phyloP scores from a whole-genome alignment of 441 rosid genomes.

The Flueggea neowawraea region DNA sequence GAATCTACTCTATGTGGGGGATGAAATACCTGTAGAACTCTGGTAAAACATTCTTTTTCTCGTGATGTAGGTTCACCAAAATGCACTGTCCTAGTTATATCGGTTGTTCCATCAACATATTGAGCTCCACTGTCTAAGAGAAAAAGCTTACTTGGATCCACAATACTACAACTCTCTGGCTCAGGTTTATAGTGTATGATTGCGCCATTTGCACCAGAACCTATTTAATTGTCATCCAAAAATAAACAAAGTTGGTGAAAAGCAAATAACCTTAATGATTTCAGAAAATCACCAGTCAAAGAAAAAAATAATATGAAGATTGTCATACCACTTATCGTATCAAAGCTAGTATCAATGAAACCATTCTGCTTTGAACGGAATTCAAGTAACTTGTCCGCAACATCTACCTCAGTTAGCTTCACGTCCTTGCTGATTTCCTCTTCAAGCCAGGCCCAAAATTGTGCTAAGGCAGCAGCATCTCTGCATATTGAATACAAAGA shows the following conservation, averaged over 20 bases:
- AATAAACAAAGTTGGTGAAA: conserved; percentile 10
- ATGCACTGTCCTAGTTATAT: conserved; percentile 95
- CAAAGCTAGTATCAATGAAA: conserved; percentile 93
- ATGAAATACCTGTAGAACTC: conserved; percentile 71
- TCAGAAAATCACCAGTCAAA: neutral
- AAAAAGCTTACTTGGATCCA: conserved; percentile 72
- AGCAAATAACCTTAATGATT: neutral
- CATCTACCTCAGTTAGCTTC: conserved; percentile 86
- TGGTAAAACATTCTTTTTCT: conserved; percentile 91
- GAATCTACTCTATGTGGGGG: conserved; percentile 6
- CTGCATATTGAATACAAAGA: conserved; percentile 35
- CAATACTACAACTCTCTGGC: conserved; percentile 73
- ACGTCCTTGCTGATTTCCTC: conserved; percentile 60
- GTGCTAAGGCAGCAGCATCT: conserved; percentile 96
- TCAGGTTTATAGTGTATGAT: conserved; percentile 95
- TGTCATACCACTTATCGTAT: conserved; percentile 85
- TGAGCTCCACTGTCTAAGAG: conserved; percentile 98
- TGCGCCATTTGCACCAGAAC: conserved; percentile 98
- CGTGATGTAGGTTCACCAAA: conserved; percentile 78
- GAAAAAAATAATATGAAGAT: conserved; percentile 17
- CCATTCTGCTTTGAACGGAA: conserved; percentile 87
- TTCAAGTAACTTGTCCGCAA: conserved; percentile 77
- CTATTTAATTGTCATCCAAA: conserved; percentile 32
- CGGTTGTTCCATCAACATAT: conserved; percentile 95
- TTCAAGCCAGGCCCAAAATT: conserved; percentile 96